Evolutionary conservation across 441 rosid genomes (phyloP).

Genomic region (Mallotus japonicus): DNA sequence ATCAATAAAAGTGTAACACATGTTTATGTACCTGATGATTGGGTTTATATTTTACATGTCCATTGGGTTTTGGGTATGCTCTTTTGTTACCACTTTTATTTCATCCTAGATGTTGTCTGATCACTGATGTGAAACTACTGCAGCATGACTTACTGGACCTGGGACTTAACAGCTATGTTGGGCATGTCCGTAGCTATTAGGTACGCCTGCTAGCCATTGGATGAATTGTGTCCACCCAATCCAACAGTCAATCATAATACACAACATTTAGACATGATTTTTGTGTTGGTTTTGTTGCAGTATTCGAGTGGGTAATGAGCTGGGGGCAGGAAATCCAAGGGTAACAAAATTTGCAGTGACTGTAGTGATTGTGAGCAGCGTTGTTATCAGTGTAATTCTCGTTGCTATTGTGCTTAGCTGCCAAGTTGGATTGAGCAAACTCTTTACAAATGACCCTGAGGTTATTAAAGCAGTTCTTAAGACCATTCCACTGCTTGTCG

Average conservation of each 20-base stretch:
- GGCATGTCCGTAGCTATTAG: constrained; percentile 75
- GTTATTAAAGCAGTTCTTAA: constrained; percentile 42
- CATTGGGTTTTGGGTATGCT: too few relatives aligned
- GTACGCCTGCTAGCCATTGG: constrained; percentile 24
- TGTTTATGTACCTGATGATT: too few relatives aligned
- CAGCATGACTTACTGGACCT: constrained; percentile 71
- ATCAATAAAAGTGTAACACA: too few relatives aligned
- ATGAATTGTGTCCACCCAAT: too few relatives aligned
- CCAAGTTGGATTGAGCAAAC: constrained; percentile 48
- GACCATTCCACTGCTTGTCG: too few relatives aligned
- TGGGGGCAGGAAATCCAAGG: constrained; percentile 63
- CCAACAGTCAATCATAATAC: too few relatives aligned
- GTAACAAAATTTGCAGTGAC: constrained; percentile 63
- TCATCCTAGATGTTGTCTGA: too few relatives aligned
- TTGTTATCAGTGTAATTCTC: constrained; percentile 51
- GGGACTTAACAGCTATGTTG: constrained; percentile 85
- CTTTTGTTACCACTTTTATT: too few relatives aligned
- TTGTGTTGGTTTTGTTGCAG: constrained; percentile 27
- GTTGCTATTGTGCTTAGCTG: constrained; percentile 40
- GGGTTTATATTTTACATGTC: too few relatives aligned
- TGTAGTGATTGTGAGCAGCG: constrained; percentile 52
- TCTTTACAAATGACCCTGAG: constrained; percentile 49
- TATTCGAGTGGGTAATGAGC: constrained; percentile 72
- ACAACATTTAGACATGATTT: too few relatives aligned
- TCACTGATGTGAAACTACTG: not conserved